These are phyloP conservation scores for Syzygium jambos DNA, from an alignment of 345 rosid genomes.

Conservation along the genomic window DNA sequence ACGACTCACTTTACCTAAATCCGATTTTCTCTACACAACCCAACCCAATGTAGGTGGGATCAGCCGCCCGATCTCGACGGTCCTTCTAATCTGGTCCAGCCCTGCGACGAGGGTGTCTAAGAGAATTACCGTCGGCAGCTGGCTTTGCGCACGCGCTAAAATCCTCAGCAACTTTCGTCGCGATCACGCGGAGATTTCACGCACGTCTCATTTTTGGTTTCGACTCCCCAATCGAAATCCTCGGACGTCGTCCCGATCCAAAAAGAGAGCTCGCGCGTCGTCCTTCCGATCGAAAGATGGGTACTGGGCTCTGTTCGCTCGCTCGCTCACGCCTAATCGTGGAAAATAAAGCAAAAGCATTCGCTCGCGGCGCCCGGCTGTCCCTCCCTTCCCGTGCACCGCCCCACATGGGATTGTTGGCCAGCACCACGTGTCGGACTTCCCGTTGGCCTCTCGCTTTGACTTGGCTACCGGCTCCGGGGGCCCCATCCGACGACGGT, in stretches of 20 bases:
- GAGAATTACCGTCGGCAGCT: neutral
- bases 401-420: constrained; percentile 40
- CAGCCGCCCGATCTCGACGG: neutral
- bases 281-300: neutral
- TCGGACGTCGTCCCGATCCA: neutral
- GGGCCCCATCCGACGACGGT: neutral
- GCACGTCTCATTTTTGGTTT: neutral
- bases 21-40: neutral
- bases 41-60: neutral
- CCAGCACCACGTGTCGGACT: neutral
- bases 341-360: neutral
- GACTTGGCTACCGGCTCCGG: too few species aligned
- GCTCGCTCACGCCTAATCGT: neutral
- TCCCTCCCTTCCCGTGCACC: constrained; percentile 21
- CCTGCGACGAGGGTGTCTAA: neutral
- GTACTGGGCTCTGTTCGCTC: too few species aligned
- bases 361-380: constrained; percentile 7
- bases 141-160: neutral
- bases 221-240: neutral
- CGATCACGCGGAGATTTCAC: neutral
- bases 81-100: neutral
- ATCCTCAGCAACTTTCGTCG: neutral
- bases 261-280: too few species aligned
- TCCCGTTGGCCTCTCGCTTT: neutral
- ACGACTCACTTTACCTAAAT: neutral